Evolutionary conservation across 2,329 filamentous ascomycete genomes (phyloP), one percentile per base, ranked within the genome.

Genomic region (Penicillium occitanis): DNA sequence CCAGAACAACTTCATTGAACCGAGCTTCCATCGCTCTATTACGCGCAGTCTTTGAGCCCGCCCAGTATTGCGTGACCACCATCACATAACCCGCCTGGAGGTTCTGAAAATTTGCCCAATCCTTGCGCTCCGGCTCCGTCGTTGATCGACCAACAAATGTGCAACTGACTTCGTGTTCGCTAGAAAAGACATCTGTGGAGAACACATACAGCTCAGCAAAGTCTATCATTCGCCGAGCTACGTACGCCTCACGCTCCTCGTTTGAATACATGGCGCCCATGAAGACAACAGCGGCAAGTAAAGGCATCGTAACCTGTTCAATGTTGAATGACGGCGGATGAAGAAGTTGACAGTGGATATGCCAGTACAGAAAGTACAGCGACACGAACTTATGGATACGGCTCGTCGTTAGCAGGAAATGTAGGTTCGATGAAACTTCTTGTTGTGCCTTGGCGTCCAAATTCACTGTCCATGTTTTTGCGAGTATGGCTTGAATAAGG

Each of bases 231-330:
- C 74, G 72, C 65, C 79, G 81, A 0, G 79, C 79, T 2, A 74
- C 71, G 25, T 72, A 72, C 0, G 73, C 72, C 64, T 82, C 80
- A 42, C 70, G 72, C 59, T 77, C 73, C 58, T 80, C 75, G 7
- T 73, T 73, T 3, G 79, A 81, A 66, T 82, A 82, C 73, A 82
- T 80, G 0, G 80, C 79, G 4, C 81, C 82, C 71, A 81, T 78
- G 61, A 83, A 76, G 0, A 76, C 71, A 5, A 83, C 70, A 0
- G 77, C 73, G 0, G 79, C 73, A 4, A 84, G 71, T 5, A 84
- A 70, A 0, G 77, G 73, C 35, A 78, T 67, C 2, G 78, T 71
- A 3, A 74, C 74, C 1, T 72, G 73, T 14, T 80, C 75, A 2
- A 77, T 72, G 64, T 80, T 73, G 62, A 83, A 83, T 0, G 79